These are phyloP conservation scores for Daphne laureola DNA, from an alignment of 441 rosid species.

Conservation along the genomic window DNA sequence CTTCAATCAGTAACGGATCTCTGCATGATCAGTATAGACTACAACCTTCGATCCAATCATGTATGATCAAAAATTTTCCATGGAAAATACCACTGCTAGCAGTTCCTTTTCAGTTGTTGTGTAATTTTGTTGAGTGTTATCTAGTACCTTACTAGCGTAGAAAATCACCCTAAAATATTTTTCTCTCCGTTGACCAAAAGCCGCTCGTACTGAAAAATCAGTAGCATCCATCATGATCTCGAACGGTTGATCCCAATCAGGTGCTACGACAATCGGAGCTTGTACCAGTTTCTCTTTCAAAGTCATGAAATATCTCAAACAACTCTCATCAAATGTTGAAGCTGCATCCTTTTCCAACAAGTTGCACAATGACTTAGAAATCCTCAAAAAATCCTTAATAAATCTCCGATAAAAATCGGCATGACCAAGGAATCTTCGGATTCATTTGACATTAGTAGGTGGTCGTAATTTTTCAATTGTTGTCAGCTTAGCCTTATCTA, in stretches of 20 bases:
- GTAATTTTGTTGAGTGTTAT: background rate
- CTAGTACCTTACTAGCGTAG: background rate
- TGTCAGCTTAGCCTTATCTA: constrained; percentile 2
- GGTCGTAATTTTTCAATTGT: background rate
- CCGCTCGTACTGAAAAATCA: background rate
- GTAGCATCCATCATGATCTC: constrained; percentile 1
- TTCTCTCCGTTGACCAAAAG: background rate
- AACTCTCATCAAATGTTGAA: background rate
- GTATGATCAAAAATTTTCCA: no score
- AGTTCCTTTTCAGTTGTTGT: background rate
- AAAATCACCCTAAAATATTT: background rate
- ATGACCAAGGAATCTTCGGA: background rate
- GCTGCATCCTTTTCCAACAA: background rate
- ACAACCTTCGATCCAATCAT: background rate
- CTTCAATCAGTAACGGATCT: background rate
- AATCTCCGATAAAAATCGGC: background rate
- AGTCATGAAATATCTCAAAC: background rate
- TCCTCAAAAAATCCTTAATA: constrained; percentile 3
- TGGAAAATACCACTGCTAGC: background rate
- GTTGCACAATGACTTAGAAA: background rate
- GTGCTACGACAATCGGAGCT: background rate
- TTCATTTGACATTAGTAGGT: background rate
- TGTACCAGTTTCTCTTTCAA: background rate
- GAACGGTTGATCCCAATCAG: background rate
- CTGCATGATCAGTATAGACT: background rate